Evolutionary conservation across 208 protist genomes (phyloP).

Genomic region (Chromosphaera perkinsii): DNA sequence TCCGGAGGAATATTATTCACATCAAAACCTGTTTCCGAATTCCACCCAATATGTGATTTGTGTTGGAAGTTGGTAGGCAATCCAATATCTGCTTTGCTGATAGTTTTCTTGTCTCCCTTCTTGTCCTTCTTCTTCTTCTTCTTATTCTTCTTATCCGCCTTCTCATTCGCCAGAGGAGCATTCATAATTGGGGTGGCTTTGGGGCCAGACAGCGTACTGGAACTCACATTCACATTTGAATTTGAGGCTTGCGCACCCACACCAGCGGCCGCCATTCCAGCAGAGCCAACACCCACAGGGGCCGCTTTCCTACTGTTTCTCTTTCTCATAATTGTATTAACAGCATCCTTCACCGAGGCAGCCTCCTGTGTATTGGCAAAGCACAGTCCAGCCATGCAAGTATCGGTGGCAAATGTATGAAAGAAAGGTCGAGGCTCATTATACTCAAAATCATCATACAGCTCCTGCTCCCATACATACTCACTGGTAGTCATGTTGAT

Average conservation of each 20-base stretch:
- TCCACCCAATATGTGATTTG: slow-evolving; percentile 27
- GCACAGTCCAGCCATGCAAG: slow-evolving; percentile 4
- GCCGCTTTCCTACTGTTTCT: neutral
- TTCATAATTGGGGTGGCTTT: neutral
- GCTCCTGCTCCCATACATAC: slow-evolving; percentile 21
- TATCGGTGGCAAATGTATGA: slow-evolving; percentile 29
- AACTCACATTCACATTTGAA: neutral
- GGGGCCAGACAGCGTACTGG: neutral
- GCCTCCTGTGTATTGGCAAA: slow-evolving; percentile 24
- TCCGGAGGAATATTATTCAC: slow-evolving; percentile 21
- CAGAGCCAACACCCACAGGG: neutral
- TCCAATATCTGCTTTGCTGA: slow-evolving; percentile 11
- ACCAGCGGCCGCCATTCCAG: neutral
- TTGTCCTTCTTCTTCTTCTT: no score
- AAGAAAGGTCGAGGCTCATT: slow-evolving; percentile 12
- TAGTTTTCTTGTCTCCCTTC: slow-evolving; percentile 25
- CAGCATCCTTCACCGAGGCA: no score
- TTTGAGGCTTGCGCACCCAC: neutral
- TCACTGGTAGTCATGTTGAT: neutral
- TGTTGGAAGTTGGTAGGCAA: slow-evolving; percentile 23
- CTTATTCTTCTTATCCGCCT: slow-evolving; percentile 10
- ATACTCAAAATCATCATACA: slow-evolving; percentile 24
- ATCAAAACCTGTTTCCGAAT: slow-evolving; percentile 30
- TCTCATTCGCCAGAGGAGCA: neutral
- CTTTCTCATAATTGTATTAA: no score